Conservation (phyloP, 192 early-diverging fungal genomes). For the Podila epicladia region DNA sequence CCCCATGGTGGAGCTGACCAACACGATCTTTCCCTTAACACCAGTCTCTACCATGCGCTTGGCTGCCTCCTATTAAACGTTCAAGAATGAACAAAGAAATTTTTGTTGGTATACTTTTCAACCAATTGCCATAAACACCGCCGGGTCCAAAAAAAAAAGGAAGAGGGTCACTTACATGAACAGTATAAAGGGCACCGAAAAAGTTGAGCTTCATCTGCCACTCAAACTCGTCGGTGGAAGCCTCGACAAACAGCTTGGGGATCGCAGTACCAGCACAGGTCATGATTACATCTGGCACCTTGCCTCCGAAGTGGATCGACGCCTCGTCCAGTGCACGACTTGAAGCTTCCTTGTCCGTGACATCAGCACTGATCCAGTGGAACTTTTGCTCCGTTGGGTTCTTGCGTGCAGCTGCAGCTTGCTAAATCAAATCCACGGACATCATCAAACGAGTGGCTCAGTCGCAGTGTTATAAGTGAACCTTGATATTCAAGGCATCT, state of each 20-base stretch:
- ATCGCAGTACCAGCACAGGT: conserved; percentile 63
- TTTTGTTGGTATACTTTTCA: not conserved
- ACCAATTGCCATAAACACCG: not conserved
- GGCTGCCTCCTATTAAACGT: conserved; percentile 58
- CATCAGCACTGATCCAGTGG: conserved; percentile 69
- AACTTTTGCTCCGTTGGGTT: conserved; percentile 52
- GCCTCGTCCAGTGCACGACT: conserved; percentile 68
- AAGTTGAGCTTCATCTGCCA: conserved; percentile 73
- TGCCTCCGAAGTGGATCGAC: conserved; percentile 55
- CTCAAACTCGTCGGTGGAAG: conserved; percentile 63
- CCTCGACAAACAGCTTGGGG: conserved; percentile 77
- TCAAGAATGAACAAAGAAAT: not conserved
- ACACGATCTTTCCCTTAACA: conserved; percentile 70
- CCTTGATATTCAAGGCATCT: no score
- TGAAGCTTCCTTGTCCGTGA: conserved; percentile 61
- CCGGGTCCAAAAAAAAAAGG: not conserved
- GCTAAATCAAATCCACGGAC: conserved; percentile 8
- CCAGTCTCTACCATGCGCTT: conserved; percentile 68
- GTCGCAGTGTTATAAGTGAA: no score
- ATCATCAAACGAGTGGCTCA: not conserved
- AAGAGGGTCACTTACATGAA: conserved; percentile 62
- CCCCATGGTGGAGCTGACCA: conserved; percentile 75
- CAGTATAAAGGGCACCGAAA: conserved; percentile 68
- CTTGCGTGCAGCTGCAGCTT: conserved; percentile 26
- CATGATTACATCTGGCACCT: conserved; percentile 65